Base-by-base conservation (phyloP, 345 rosid species). In the Corchorus olitorius region DNA sequence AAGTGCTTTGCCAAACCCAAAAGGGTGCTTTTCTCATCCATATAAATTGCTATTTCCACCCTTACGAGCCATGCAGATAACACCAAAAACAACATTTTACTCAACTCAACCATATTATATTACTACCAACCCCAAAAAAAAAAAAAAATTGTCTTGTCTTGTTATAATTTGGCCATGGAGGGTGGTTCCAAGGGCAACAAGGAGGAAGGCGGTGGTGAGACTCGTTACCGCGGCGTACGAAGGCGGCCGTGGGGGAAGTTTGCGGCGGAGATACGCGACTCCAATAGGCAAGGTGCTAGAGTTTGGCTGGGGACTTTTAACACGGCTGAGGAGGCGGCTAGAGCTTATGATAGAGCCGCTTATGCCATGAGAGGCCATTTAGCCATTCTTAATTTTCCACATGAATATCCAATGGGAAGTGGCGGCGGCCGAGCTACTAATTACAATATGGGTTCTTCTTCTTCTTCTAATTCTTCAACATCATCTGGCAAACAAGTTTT, bases 171-270 rank as follows among this genome's bases (percentile, higher is more conserved):
- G 33, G n/a, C 19, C 68, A 83, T 86, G 87, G 83, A 87, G 33
- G 84, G 66, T 6, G 78, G 81, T 17, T 12, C 66, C 2, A 76
- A 13, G 16, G 74, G 52, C 13, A 64, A 67, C 37, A 46, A 70
- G 37, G 46, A 49, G 41, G 56, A 70, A 19, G 82, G 43, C 1
- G 75, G 83, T 33, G 87, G 77, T 61, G 89, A 83, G 68, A 86
- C 78, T 20, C 79, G 77, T 74, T 92, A 89, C 81, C 82, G 98
- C 0, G 98, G 98, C 9, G 94, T 94, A n/a, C 56, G 98, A 17
- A 78, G 82, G 78, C 83, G 98, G 80, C 98, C 98, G 0, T 94
- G 98, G 98, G 98, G 97, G 6, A 94, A 92, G 83, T 94, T 84
- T 10, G 98, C 98, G 0, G 96, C 97, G 0, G 98, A 94, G 92